phyloP scores from a whole-genome alignment of 495 filamentous ascomycete species.

The Tuber calosporum region DNA sequence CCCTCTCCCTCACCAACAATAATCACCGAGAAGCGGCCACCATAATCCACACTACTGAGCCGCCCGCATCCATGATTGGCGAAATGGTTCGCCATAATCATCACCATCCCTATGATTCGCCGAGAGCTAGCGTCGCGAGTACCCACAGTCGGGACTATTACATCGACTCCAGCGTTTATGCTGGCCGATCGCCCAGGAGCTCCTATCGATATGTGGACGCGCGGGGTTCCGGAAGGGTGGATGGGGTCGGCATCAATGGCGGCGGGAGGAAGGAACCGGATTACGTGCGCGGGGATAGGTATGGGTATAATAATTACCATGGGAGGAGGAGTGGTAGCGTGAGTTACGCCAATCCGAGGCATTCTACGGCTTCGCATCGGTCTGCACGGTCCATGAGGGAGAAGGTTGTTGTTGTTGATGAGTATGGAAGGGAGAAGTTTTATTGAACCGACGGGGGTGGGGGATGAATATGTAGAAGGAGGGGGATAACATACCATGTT shows the following conservation, averaged over 20 bases:
- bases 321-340: slow-evolving; percentile 34
- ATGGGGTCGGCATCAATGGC: slow-evolving; percentile 18
- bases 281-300: slow-evolving; percentile 27
- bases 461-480: neutral
- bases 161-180: slow-evolving; percentile 29
- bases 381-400: slow-evolving; percentile 42
- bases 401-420: slow-evolving; percentile 37
- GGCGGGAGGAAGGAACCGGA: slow-evolving; percentile 21
- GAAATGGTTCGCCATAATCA: neutral
- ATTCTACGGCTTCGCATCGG: slow-evolving; percentile 43
- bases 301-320: slow-evolving; percentile 40
- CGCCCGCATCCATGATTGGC: slow-evolving; percentile 7
- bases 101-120: slow-evolving; percentile 6
- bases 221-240: slow-evolving; percentile 23
- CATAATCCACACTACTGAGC: slow-evolving; percentile 27
- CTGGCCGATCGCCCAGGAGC: slow-evolving; percentile 26
- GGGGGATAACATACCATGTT: neutral
- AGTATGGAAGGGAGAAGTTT: slow-evolving; percentile 26
- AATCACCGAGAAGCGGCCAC: slow-evolving; percentile 14
- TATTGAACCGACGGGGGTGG: slow-evolving; percentile 12
- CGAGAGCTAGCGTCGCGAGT: slow-evolving; percentile 33
- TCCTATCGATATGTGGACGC: slow-evolving; percentile 33
- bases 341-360: slow-evolving; percentile 36
- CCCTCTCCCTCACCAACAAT: slow-evolving; percentile 9
- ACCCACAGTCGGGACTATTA: slow-evolving; percentile 36